Conservation (phyloP, 2,329 filamentous ascomycete genomes). For the Epichloe hybrida region DNA sequence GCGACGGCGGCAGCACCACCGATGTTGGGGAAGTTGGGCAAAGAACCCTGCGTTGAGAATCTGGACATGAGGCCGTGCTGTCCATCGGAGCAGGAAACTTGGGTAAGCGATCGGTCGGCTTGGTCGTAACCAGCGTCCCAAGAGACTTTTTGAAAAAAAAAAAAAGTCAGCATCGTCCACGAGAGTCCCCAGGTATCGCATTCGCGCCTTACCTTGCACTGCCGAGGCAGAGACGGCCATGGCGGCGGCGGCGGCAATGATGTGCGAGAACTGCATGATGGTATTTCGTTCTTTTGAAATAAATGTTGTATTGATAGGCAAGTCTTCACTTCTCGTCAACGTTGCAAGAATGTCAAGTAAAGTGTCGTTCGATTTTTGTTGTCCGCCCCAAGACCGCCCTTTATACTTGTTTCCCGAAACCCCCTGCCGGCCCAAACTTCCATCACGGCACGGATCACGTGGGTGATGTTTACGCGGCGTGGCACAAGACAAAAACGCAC, state of each 20-base stretch:
- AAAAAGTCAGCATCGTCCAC: background rate
- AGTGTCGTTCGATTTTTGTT: no score
- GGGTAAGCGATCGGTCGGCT: constrained; percentile 35
- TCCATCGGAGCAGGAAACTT: constrained; percentile 55
- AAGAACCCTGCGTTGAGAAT: constrained; percentile 41
- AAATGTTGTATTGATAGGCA: no score
- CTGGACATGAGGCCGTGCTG: constrained; percentile 49
- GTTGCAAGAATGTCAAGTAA: no score
- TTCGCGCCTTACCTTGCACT: background rate
- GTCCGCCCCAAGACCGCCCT: no score
- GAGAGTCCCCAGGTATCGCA: background rate
- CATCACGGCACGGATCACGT: no score
- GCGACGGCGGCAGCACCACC: constrained; percentile 39
- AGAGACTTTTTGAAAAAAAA: constrained; percentile 33
- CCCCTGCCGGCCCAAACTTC: no score
- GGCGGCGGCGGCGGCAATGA: constrained; percentile 24
- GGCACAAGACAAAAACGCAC: no score
- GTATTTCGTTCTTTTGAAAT: background rate
- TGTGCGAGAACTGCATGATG: constrained; percentile 31
- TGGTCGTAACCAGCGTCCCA: constrained; percentile 64
- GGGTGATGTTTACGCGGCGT: no score
- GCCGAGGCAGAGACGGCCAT: constrained; percentile 22
- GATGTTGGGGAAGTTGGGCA: constrained; percentile 40
- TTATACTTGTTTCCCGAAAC: no score
- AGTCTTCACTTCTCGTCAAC: no score